Conservation (phyloP, 495 filamentous ascomycete genomes). For the Sordaria brevicollis region DNA sequence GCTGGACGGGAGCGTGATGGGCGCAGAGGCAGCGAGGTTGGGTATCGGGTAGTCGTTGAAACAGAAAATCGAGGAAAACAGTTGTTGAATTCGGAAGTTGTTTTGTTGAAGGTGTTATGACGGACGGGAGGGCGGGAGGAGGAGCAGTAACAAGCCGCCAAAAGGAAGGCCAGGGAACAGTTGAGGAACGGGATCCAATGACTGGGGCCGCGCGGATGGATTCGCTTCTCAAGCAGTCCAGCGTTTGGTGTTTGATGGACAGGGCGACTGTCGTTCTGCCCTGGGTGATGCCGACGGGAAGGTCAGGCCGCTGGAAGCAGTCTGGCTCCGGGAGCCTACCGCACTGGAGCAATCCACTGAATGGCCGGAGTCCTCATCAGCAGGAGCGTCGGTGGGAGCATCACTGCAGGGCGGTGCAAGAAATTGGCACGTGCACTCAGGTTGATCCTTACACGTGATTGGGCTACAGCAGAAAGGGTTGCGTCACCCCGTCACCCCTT, state of each 20-base stretch:
- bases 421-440: neutral
- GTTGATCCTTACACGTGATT: neutral
- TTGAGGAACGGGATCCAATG: neutral
- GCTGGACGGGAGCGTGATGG: neutral
- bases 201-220: neutral
- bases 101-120: neutral
- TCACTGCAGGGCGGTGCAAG: neutral
- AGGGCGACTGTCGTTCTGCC: neutral
- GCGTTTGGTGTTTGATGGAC: neutral
- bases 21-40: neutral
- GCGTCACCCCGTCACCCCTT: neutral
- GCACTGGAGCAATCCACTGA: neutral
- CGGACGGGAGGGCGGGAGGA: neutral
- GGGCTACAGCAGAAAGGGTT: neutral
- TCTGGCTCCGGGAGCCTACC: neutral
- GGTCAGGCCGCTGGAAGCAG: neutral
- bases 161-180: neutral
- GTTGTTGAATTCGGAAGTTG: neutral
- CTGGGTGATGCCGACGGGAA: neutral
- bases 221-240: too few relatives aligned
- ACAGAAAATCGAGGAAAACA: neutral
- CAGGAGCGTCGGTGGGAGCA: too few relatives aligned
- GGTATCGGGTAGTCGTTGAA: neutral
- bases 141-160: neutral
- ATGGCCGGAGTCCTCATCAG: neutral